Conservation (phyloP, 805 yeast species). For the Metschnikowia continentalis region DNA sequence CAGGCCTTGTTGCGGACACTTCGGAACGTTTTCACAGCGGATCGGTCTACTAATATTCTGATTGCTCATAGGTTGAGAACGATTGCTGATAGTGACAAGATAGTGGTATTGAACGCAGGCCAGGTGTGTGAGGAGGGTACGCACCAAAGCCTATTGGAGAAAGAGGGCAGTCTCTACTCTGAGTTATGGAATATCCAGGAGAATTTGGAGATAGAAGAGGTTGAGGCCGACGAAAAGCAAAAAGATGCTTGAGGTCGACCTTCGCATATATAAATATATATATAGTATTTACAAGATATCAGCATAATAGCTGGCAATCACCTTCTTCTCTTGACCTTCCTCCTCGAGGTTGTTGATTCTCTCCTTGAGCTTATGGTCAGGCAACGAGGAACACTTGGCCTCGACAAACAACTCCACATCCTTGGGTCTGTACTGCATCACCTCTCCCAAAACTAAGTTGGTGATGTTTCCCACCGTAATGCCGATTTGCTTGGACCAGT, state of each 20-base stretch:
- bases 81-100: conserved; percentile 90
- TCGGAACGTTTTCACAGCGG: conserved; percentile 51
- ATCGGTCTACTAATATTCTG: conserved; percentile 72
- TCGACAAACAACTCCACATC: conserved; percentile 28
- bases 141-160: conserved; percentile 57
- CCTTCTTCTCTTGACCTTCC: conserved; percentile 21
- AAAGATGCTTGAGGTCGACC: not conserved
- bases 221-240: conserved; percentile 27
- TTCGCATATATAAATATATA: not conserved
- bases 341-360: conserved; percentile 19
- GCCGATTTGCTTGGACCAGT: conserved; percentile 43
- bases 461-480: conserved; percentile 41
- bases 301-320: conserved; percentile 15
- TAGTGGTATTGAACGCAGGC: conserved; percentile 80
- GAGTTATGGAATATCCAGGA: conserved; percentile 93
- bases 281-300: conserved; percentile 10
- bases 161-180: conserved; percentile 60
- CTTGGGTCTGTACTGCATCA: conserved; percentile 33
- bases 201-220: conserved; percentile 52
- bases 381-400: conserved; percentile 28
- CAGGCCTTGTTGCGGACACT: conserved; percentile 77
- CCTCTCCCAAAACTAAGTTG: conserved; percentile 37
- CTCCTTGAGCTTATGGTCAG: conserved; percentile 36
- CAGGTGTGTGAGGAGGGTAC: conserved; percentile 83
- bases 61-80: conserved; percentile 94